phyloP scores from a whole-genome alignment of 2,329 filamentous ascomycete genomes.

The Fusarium pseudocircinatum region DNA sequence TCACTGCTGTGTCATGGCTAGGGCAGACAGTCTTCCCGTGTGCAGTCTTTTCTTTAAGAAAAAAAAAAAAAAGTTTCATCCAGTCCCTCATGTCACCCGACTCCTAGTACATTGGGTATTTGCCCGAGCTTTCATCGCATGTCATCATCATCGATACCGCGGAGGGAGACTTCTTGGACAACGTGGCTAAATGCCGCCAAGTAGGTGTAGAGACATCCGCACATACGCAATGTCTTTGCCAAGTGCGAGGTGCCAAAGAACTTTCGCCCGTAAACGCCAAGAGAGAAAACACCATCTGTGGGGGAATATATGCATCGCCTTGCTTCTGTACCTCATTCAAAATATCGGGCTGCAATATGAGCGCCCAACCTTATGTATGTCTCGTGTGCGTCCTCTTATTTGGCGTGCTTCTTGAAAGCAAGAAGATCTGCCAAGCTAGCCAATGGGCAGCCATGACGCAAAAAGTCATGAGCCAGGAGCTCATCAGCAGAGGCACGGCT shows the following conservation, averaged over 20 bases:
- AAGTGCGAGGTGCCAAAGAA: constrained; percentile 36
- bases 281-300: constrained; percentile 33
- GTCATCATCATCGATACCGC: constrained; percentile 38
- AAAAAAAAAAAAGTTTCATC: constrained; percentile 23
- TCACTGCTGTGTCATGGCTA: constrained; percentile 18
- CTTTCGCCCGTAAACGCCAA: constrained; percentile 43
- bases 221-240: constrained; percentile 26
- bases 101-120: constrained; percentile 29
- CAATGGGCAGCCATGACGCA: constrained; percentile 89
- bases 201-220: constrained; percentile 8
- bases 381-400: constrained; percentile 54
- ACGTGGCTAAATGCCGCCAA: constrained; percentile 17
- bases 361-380: constrained; percentile 30
- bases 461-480: constrained; percentile 89
- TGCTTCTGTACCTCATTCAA: constrained; percentile 39
- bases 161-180: constrained; percentile 16
- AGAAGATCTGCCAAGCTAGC: constrained; percentile 86
- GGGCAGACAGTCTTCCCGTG: constrained; percentile 5
- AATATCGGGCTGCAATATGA: constrained; percentile 34
- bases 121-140: constrained; percentile 35
- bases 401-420: constrained; percentile 81
- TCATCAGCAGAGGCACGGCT: constrained; percentile 92
- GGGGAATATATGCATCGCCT: constrained; percentile 45
- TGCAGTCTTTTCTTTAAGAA: constrained; percentile 7
- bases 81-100: constrained; percentile 12